Evolutionary conservation across 1,284 basidiomycete species (phyloP).

Genomic region (Trichosporon coremiiforme): DNA sequence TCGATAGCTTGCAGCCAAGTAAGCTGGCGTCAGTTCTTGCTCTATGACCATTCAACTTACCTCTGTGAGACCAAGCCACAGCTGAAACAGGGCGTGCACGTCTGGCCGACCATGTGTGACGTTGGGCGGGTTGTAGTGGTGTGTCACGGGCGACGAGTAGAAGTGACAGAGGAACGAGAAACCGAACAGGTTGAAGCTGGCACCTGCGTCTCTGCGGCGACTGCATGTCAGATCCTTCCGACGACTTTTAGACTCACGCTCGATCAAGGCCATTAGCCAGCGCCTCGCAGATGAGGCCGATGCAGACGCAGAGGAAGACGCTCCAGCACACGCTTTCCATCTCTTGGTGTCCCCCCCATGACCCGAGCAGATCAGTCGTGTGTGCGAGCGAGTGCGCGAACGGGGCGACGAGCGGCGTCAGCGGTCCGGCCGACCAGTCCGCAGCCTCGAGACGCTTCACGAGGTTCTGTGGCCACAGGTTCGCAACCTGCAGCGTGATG

Average conservation of each 20-base stretch:
- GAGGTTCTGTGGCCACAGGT: conserved; percentile 39
- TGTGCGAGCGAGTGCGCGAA: conserved; percentile 23
- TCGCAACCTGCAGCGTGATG: conserved; percentile 47
- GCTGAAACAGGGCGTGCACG: conserved; percentile 51
- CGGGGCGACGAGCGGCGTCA: conserved; percentile 4
- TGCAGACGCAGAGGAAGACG: conserved; percentile 52
- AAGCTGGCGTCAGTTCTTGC: conserved; percentile 35
- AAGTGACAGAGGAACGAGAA: conserved; percentile 53
- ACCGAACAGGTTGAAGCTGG: conserved; percentile 55
- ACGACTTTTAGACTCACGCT: conserved; percentile 35
- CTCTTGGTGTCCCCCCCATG: conserved; percentile 44
- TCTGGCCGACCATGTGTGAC: conserved; percentile 47
- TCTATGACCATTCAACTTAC: conserved; percentile 22
- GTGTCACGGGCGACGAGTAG: conserved; percentile 54
- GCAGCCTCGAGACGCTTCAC: conserved; percentile 1
- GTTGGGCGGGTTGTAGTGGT: conserved; percentile 41
- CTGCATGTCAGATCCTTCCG: conserved; percentile 27
- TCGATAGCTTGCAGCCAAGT: conserved; percentile 53
- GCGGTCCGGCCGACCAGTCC: neutral
- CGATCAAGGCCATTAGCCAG: conserved; percentile 50
- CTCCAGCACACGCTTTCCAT: conserved; percentile 54
- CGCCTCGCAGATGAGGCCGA: conserved; percentile 44
- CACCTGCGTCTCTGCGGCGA: conserved; percentile 43
- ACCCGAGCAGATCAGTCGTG: conserved; percentile 33
- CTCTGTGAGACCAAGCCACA: conserved; percentile 53